Conservation (phyloP, 257 asterid species). For the Solanum commersonii region DNA sequence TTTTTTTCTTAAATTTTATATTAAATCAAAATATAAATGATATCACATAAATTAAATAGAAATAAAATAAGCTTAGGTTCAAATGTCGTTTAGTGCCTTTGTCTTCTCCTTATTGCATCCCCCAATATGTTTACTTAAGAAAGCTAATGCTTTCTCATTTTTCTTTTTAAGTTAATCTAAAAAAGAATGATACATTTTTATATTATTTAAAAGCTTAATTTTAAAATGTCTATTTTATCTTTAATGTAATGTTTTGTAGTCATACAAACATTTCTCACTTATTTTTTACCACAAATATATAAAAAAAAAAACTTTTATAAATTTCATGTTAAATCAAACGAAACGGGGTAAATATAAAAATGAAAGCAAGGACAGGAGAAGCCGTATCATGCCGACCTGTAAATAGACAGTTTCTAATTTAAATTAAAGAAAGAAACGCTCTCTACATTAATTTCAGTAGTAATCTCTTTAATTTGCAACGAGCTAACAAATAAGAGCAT, state of each 20-base stretch:
- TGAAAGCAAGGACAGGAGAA: background rate
- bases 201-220: no score
- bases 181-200: no score
- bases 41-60: background rate
- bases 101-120: background rate
- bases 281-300: no score
- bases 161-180: no score
- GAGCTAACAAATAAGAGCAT: background rate
- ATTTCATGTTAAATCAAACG: no score
- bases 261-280: no score
- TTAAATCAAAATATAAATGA: background rate
- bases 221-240: no score
- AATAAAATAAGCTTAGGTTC: background rate
- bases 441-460: background rate
- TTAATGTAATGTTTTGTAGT: no score
- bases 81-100: background rate
- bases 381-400: background rate
- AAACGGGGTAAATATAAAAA: no score
- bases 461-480: background rate
- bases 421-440: background rate
- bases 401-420: background rate
- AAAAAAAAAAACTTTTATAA: no score
- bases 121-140: background rate
- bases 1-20: background rate
- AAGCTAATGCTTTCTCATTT: background rate